A percentile compares a stretch with the other conserved stretches of the same genome.
Evolutionary conservation across 2,329 filamentous ascomycete species (phyloP).

Genomic region (Calonectria pseudoturangicola): DNA sequence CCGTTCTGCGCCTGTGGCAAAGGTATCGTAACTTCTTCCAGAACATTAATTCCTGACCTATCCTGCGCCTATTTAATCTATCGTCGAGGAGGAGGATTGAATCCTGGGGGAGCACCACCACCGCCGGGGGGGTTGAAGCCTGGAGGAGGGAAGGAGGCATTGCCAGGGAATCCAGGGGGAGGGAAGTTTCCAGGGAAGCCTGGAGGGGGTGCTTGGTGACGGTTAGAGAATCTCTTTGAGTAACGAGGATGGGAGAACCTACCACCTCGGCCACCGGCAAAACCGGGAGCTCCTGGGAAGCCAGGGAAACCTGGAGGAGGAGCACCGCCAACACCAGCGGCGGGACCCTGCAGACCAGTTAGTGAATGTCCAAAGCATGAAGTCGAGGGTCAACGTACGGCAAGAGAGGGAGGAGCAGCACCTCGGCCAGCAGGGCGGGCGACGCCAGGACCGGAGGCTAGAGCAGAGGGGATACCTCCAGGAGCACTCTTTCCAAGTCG

Average conservation of each 20-base stretch:
- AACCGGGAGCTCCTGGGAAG: conserved; percentile 69
- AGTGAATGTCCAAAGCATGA: conserved; percentile 38
- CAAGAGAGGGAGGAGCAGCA: conserved; percentile 82
- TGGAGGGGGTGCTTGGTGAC: conserved; percentile 64
- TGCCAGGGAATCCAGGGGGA: conserved; percentile 68
- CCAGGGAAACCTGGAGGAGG: conserved; percentile 78
- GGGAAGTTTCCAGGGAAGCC: conserved; percentile 67
- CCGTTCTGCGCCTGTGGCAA: conserved; percentile 48
- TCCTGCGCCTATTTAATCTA: conserved; percentile 60
- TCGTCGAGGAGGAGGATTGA: conserved; percentile 82
- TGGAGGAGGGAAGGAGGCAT: conserved; percentile 63
- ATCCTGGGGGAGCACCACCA: conserved; percentile 76
- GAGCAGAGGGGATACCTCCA: conserved; percentile 80
- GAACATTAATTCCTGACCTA: conserved; percentile 51
- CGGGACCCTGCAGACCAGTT: conserved; percentile 76
- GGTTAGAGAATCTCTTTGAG: conserved; percentile 57
- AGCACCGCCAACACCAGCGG: conserved; percentile 85
- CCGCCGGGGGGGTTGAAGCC: conserved; percentile 70
- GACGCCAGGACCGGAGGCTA: conserved; percentile 91
- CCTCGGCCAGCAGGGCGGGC: conserved; percentile 93
- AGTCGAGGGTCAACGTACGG: conserved; percentile 68
- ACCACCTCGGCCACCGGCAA: conserved; percentile 72
- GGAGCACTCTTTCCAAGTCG: conserved; percentile 87
- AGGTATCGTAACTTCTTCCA: conserved; percentile 52
- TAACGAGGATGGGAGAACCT: conserved; percentile 57